These are phyloP conservation scores for Tubosaeta sp. DNA, from an alignment of 768 basidiomycete genomes.

Conservation along the genomic window DNA sequence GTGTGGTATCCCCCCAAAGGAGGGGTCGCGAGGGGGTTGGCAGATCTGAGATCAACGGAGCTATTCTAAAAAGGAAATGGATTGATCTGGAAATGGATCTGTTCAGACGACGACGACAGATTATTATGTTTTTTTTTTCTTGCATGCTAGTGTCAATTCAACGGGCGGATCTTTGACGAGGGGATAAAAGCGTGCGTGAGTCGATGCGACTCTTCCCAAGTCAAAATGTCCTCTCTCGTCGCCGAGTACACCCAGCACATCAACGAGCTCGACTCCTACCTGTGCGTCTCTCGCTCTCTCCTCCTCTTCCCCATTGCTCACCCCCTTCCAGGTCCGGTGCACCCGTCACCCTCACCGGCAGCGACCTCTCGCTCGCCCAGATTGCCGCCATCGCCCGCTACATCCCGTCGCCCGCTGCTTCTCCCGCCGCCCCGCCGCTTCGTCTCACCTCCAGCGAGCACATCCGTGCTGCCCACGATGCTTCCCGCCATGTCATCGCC, in stretches of 20 bases:
- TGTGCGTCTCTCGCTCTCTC: conserved; percentile 37
- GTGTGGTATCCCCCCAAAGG: background rate
- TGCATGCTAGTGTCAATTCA: background rate
- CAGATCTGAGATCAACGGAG: background rate
- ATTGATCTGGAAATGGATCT: conserved; percentile 11
- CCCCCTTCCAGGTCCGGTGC: conserved; percentile 48
- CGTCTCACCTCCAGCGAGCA: conserved; percentile 17
- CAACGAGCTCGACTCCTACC: conserved; percentile 61
- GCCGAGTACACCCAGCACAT: conserved; percentile 54
- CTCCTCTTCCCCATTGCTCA: background rate
- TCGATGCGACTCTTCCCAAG: background rate
- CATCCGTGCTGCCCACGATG: conserved; percentile 51
- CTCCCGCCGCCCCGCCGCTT: conserved; percentile 15
- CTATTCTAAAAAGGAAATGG: background rate
- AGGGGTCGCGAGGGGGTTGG: background rate
- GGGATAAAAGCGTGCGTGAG: conserved; percentile 5
- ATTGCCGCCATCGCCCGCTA: conserved; percentile 75
- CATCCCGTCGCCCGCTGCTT: conserved; percentile 39
- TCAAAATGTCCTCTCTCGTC: conserved; percentile 36
- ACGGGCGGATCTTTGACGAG: conserved; percentile 17
- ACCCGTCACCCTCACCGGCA: conserved; percentile 62
- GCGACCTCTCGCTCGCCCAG: conserved; percentile 68
- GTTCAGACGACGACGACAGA: conserved; percentile 15
- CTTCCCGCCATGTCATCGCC: conserved; percentile 59
- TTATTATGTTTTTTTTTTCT: conserved; percentile 6